A percentile compares a stretch with the other conserved stretches of the same genome.
Conservation (phyloP, 805 yeast species). For the Kodamaea laetipori region DNA sequence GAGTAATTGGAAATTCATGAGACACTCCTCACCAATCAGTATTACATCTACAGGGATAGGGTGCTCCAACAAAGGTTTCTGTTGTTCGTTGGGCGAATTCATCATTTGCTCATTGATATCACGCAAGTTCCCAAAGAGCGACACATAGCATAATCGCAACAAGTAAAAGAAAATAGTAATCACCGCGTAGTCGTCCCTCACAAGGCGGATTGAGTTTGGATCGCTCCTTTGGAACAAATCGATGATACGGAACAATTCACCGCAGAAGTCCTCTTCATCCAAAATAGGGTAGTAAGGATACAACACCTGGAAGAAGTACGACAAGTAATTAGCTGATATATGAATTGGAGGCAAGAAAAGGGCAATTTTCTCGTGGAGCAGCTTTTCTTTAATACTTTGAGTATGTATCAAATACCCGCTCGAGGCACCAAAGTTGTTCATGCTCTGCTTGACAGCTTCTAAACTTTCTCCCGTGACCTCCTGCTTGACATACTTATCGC, state of each 20-base stretch:
- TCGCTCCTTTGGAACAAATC: conserved; percentile 15
- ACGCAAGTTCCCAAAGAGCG: conserved; percentile 18
- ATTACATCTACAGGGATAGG: conserved; percentile 21
- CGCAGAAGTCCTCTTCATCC: conserved; percentile 26
- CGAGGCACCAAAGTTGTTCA: conserved; percentile 6
- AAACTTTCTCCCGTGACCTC: conserved; percentile 18
- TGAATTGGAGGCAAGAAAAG: conserved; percentile 15
- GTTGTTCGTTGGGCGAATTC: not conserved
- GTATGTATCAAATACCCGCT: conserved; percentile 9
- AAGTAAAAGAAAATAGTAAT: conserved; percentile 19
- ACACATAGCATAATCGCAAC: conserved; percentile 20
- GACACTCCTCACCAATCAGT: conserved; percentile 18
- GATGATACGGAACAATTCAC: conserved; percentile 19
- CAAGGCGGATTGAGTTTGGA: conserved; percentile 14
- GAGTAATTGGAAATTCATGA: conserved; percentile 16
- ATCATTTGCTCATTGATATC: conserved; percentile 13
- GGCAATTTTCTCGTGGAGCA: conserved; percentile 14
- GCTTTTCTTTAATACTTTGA: conserved; percentile 11
- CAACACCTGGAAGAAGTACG: conserved; percentile 23
- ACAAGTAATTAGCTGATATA: conserved; percentile 15
- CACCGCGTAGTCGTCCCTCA: conserved; percentile 17
- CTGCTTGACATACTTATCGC: conserved; percentile 6
- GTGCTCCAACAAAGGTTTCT: conserved; percentile 10
- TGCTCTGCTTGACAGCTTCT: conserved; percentile 14
- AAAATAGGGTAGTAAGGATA: conserved; percentile 30